phyloP scores from a whole-genome alignment of 345 rosid species.

The Citrus australasica region DNA sequence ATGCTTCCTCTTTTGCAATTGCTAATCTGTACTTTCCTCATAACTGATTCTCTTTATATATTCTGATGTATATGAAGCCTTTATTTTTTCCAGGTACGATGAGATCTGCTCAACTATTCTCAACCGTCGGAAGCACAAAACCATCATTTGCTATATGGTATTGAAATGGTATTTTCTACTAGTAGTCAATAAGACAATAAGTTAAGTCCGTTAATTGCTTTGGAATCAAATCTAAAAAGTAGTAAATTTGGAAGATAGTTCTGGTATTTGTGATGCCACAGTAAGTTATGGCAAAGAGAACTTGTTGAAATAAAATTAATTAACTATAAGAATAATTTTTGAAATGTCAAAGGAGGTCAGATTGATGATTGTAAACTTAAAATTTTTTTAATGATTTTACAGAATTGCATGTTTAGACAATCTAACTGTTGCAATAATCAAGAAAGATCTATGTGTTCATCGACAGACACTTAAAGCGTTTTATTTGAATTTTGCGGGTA shows the following conservation, averaged over 20 bases:
- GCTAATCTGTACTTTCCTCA: not conserved
- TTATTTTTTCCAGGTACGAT: not conserved
- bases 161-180: not conserved
- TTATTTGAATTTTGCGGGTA: not conserved
- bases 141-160: not conserved
- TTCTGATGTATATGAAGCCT: not conserved
- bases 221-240: not conserved
- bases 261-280: not conserved
- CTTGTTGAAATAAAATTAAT: not conserved
- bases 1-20: not conserved
- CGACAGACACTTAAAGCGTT: not conserved
- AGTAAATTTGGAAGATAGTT: not conserved
- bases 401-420: not conserved
- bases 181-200: not conserved
- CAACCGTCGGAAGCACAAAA: not conserved
- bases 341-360: not conserved
- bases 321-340: not conserved
- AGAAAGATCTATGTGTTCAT: not conserved
- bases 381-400: not conserved
- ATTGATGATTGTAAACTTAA: not conserved
- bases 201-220: not conserved
- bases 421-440: not conserved
- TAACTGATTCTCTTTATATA: not conserved
- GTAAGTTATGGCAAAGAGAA: not conserved
- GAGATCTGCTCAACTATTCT: not conserved